Conservation (phyloP, 2,329 filamentous ascomycete genomes). For the Fusarium dimerum region DNA sequence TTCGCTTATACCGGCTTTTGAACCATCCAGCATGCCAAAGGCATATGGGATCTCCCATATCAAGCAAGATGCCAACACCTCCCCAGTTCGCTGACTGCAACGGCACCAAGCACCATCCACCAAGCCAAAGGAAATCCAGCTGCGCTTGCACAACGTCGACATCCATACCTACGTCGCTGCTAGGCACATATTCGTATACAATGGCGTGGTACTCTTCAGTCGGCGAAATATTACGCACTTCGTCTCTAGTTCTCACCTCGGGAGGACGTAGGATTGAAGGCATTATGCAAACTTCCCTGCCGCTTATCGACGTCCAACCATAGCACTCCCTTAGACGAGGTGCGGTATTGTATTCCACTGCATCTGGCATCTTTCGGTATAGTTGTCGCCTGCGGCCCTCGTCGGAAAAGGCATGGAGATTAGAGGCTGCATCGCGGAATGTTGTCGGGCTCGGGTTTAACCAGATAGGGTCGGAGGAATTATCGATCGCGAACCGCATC, state of each 20-base stretch:
- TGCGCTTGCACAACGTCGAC: neutral
- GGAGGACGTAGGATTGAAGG: neutral
- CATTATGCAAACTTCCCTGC: neutral
- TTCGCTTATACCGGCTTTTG: neutral
- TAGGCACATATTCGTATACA: slow-evolving; percentile 1
- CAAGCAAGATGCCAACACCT: neutral
- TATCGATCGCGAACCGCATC: neutral
- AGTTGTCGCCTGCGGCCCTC: neutral
- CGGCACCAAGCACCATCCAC: neutral
- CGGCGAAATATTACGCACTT: neutral
- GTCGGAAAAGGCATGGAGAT: slow-evolving; percentile 2
- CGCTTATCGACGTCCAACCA: neutral
- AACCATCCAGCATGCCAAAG: slow-evolving; percentile 1
- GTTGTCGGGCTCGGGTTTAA: neutral
- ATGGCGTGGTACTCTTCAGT: slow-evolving; percentile 1
- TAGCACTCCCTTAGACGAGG: slow-evolving; percentile 3
- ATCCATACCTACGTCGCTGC: neutral
- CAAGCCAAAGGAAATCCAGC: slow-evolving; percentile 2
- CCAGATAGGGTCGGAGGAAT: neutral
- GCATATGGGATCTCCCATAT: neutral
- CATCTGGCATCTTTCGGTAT: neutral
- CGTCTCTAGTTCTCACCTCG: neutral
- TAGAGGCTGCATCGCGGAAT: neutral
- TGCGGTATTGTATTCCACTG: neutral
- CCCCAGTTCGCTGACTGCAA: neutral